Evolutionary conservation across 225 moss, liverwort and hornwort species (phyloP), one percentile per base, ranked within the genome.

Genomic region (Thuidium tamariscinum): DNA sequence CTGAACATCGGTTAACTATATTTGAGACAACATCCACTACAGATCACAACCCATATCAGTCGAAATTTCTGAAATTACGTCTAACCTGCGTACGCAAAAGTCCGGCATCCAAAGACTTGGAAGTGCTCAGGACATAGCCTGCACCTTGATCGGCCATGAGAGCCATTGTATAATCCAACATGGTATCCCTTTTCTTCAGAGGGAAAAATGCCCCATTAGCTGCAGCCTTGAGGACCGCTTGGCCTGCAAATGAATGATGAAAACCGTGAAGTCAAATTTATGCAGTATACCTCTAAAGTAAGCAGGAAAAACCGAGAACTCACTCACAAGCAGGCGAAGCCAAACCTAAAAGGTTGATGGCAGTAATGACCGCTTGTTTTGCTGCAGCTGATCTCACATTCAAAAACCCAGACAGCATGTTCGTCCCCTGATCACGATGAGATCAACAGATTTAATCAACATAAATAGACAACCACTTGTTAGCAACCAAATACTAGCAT

Each of bases 321-420:
- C 36, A 41, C 57, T 39, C 67, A 37, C 60, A 81, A 84, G 66
- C 69, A 57, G 48, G 72, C 32, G n/a, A 85, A 85, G 82, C 57
- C 85, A 52, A 89, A 98, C 98, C 98, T 90, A 99, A 89, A 55
- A 99, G 92, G 89, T 97, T 97, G 69, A 99, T 96, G 80, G 96
- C 97, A 83, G 95, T 99, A 64, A 99, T 99, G 80, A 99, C 97
- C 70, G 98, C 97, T 89, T 99, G 98, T 88, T 99, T 99, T 56
- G 98, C 97, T 89, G 98, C 93, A 63, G 98, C 92, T 88, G 97
- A 92, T 80, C 94, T 95, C 82, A 99, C 98, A 77, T 93, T 92
- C 46, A 99, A 89, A 82, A 99, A 94, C 87, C 98, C 98, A 86
- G 98, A 94, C 57, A 99, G 91, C 95, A 99, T 93, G 86, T 99